These are phyloP conservation scores for Alternaria infectoria DNA, from an alignment of 2,329 filamentous ascomycete species.

Conservation along the genomic window DNA sequence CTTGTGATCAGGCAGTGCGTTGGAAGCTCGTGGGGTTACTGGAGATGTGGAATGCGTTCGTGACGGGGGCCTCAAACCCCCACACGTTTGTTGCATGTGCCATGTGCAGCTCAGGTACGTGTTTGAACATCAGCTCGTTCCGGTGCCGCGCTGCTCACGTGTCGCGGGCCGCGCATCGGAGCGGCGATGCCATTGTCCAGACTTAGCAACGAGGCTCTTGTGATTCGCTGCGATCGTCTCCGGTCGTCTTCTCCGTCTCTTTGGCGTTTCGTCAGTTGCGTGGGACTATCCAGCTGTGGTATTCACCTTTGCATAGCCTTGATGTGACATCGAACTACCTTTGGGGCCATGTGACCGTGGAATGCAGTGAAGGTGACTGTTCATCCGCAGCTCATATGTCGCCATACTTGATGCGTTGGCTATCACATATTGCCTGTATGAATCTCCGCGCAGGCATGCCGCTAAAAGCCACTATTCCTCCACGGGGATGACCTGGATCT, in stretches of 20 bases:
- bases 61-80: neutral
- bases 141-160: neutral
- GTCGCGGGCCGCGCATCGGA: neutral
- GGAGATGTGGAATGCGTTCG: constrained; percentile 7
- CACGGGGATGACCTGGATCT: too few species aligned
- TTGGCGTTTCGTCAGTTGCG: neutral
- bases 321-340: neutral
- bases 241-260: neutral
- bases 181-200: neutral
- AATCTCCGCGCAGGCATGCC: too few species aligned
- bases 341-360: neutral
- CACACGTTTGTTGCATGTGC: constrained; percentile 1
- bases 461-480: too few species aligned
- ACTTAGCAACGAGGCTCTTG: neutral
- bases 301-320: neutral
- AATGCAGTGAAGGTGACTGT: neutral
- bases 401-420: too few species aligned
- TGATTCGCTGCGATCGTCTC: neutral
- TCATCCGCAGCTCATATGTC: neutral
- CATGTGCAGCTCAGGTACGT: neutral
- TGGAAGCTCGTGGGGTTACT: constrained; percentile 12
- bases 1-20: constrained; percentile 46
- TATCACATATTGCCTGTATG: too few species aligned
- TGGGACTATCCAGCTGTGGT: neutral
- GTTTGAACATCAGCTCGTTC: neutral